Conservation (phyloP, 176 grass and related monocot genomes). For the Zea luxurians region DNA sequence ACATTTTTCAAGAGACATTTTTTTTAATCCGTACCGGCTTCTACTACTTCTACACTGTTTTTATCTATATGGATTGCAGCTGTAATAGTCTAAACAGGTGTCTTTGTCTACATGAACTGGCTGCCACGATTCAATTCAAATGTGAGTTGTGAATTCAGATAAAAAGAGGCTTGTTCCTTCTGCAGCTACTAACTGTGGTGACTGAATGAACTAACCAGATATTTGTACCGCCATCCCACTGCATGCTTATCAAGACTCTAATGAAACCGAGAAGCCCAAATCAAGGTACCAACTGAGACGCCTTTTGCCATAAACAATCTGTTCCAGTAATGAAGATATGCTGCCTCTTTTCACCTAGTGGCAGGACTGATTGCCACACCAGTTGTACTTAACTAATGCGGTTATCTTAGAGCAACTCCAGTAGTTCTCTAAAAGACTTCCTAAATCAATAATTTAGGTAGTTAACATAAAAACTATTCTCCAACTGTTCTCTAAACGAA, state of each 20-base stretch:
- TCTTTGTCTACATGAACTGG: neutral
- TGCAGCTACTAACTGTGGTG: neutral
- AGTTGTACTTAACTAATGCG: constrained; percentile 46
- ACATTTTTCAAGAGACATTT: too few relatives aligned
- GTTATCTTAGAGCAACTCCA: too few relatives aligned
- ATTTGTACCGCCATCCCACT: constrained; percentile 23
- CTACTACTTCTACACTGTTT: too few relatives aligned
- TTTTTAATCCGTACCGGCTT: too few relatives aligned
- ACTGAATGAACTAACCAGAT: neutral
- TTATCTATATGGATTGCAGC: too few relatives aligned
- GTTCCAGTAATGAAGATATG: constrained; percentile 46
- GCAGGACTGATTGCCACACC: constrained; percentile 54
- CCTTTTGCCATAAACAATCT: constrained; percentile 46
- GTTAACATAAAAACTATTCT: too few relatives aligned
- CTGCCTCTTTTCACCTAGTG: constrained; percentile 53
- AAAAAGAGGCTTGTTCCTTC: neutral
- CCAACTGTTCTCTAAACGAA: too few relatives aligned
- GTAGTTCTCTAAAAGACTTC: too few relatives aligned
- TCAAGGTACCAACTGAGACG: constrained; percentile 22
- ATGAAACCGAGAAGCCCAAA: constrained; percentile 19
- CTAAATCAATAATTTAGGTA: too few relatives aligned
- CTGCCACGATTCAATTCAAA: neutral
- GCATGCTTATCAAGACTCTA: constrained; percentile 26
- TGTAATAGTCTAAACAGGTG: too few relatives aligned
- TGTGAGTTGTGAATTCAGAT: neutral